Percentiles rank a stretch among this genome's conserved stretches.
These are phyloP conservation scores for Scutellaria galericulata DNA, from an alignment of 257 asterid species.

Conservation along the genomic window DNA sequence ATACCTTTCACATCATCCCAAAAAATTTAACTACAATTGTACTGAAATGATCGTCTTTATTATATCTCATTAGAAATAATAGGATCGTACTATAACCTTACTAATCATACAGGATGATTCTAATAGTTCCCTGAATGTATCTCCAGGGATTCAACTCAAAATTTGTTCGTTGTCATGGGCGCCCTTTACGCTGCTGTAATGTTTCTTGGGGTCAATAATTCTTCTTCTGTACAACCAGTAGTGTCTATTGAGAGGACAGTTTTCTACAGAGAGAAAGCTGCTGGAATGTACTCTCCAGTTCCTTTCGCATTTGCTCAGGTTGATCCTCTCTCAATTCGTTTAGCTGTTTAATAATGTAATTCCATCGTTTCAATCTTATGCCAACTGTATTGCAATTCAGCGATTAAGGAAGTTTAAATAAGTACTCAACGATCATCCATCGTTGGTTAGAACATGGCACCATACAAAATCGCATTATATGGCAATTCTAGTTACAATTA, in stretches of 20 bases:
- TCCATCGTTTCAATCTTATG: background rate
- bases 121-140: slow-evolving; percentile 29
- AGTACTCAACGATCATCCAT: background rate
- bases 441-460: no score
- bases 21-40: background rate
- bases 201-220: slow-evolving; percentile 86
- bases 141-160: slow-evolving; percentile 74
- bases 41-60: no score
- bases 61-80: no score
- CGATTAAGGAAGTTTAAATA: background rate
- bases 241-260: slow-evolving; percentile 84
- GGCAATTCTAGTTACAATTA: background rate
- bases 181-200: slow-evolving; percentile 72
- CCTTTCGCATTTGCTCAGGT: slow-evolving; percentile 93
- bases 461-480: no score
- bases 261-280: slow-evolving; percentile 91
- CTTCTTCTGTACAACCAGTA: slow-evolving; percentile 89
- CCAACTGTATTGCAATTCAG: background rate
- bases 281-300: slow-evolving; percentile 82
- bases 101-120: background rate
- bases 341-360: background rate
- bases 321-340: slow-evolving; percentile 25
- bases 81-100: no score
- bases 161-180: slow-evolving; percentile 74
- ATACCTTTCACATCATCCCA: background rate